Evolutionary conservation across 139 green algal genomes (phyloP).

Genomic region (Micractinium conductrix): DNA sequence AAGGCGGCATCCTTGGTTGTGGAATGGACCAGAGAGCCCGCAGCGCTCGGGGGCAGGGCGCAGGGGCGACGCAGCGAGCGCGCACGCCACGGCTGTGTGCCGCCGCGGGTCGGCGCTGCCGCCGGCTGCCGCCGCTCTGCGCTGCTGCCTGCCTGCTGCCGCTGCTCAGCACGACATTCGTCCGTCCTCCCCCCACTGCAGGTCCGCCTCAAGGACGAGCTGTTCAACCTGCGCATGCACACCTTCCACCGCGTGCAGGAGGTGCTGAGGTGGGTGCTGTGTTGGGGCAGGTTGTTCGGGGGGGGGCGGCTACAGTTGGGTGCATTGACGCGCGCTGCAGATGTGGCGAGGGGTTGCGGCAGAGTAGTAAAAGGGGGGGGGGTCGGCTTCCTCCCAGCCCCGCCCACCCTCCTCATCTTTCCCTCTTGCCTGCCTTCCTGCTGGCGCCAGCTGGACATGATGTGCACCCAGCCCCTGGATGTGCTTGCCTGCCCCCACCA

Average conservation of each 20-base stretch:
- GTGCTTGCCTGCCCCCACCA: background rate
- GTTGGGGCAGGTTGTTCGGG: background rate
- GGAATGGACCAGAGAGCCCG: too few species aligned
- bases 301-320: background rate
- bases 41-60: background rate
- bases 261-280: conserved; percentile 13
- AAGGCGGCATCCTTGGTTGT: background rate
- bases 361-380: background rate
- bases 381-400: background rate
- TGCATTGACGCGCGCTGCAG: background rate
- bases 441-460: background rate
- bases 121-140: too few species aligned
- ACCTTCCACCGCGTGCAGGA: conserved; percentile 17
- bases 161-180: too few species aligned
- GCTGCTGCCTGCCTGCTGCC: too few species aligned
- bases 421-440: background rate
- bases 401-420: background rate
- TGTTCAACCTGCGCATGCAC: conserved; percentile 24
- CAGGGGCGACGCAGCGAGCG: background rate
- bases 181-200: conserved; percentile 24
- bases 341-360: background rate
- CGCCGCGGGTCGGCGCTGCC: too few species aligned
- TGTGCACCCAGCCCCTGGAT: background rate
- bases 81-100: background rate
- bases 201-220: conserved; percentile 27